A percentile compares a stretch with the other conserved stretches of the same genome.
Conservation (phyloP, 768 basidiomycete species). For the Scleroderma citrinum region DNA sequence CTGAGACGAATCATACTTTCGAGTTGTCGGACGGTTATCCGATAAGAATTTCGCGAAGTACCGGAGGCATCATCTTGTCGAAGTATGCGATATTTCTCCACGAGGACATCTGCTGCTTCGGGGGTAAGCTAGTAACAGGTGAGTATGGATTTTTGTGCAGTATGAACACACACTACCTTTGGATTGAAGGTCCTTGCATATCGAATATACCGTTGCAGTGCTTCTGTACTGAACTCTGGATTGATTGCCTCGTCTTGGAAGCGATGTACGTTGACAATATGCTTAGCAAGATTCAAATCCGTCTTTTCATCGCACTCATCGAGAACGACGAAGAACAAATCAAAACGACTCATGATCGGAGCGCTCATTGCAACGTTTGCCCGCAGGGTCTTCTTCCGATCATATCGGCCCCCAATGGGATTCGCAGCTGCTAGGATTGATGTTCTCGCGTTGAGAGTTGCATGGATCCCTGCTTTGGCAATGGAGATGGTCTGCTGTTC, state of each 20-base stretch:
- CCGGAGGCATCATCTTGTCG: constrained; percentile 91
- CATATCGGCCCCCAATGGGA: constrained; percentile 94
- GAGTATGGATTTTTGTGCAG: neutral
- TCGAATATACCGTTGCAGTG: constrained; percentile 92
- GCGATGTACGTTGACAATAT: constrained; percentile 96
- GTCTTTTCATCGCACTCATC: constrained; percentile 94
- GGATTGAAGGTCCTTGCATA: constrained; percentile 98
- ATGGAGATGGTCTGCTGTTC: constrained; percentile 99
- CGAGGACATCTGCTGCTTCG: constrained; percentile 87
- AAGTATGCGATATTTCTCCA: constrained; percentile 90
- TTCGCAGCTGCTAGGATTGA: constrained; percentile 98
- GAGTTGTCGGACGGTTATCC: constrained; percentile 96
- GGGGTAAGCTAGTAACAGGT: constrained; percentile 65
- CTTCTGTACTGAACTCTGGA: constrained; percentile 96
- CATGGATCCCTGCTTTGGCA: constrained; percentile 98
- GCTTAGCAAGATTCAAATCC: constrained; percentile 89
- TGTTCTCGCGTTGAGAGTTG: constrained; percentile 95
- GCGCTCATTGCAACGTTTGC: constrained; percentile 97
- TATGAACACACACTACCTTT: constrained; percentile 50
- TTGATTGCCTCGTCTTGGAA: constrained; percentile 92
- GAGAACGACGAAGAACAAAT: constrained; percentile 95
- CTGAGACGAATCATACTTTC: constrained; percentile 98
- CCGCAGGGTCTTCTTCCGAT: constrained; percentile 85
- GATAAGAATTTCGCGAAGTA: constrained; percentile 84
- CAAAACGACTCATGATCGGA: constrained; percentile 98